Base-by-base conservation (phyloP, 805 yeast genomes). In the Candida peoriensis region DNA sequence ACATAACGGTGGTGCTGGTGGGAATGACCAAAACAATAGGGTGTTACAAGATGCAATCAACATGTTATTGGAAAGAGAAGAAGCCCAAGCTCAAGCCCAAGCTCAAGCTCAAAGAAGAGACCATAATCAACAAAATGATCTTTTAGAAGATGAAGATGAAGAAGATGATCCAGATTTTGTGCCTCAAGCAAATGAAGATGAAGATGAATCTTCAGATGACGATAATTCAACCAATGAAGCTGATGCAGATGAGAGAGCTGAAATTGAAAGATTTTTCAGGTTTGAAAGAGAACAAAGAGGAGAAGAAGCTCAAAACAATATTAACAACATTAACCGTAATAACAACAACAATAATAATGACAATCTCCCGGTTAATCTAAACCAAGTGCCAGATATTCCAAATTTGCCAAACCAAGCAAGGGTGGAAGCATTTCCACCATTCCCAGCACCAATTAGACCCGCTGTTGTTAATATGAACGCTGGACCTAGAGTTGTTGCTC, bases 161-260 rank as follows among this genome's bases (percentile, higher is more conserved):
- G 54, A 54, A 18, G 58, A 50, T 13, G 61, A 58, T 33, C 57
- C 57, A 7, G 58, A 58, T 40, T 50, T 53, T 15, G 44, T 31
- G 17, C 26, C 26, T n/a, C 53, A 51, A 14, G 39, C 33, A 4
- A 46, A 37, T 24, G 42, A 34, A 3, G 55, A 46, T 10, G 48
- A 37, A 13, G 47, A 47, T 11, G 2, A n/a, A 16, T 41, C 47
- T 9, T 50, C 36, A 11, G 32, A 20, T 13, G 39, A 46, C n/a
- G 24, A 31, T 16, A 7, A 17, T n/a, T 10, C 28, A 31, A 39
- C 42, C 10, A 34, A 33, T 3, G 47, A 41, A 14, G 45, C 41
- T 10, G 43, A 38, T 8, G 46, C 34, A 8, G 45, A 39, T 4
- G 47, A 49, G 8, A 46, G 19, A 15, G 28, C 28, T 3, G 28